Base-by-base conservation (phyloP, 768 basidiomycete species). In the Tylopilus sp. region DNA sequence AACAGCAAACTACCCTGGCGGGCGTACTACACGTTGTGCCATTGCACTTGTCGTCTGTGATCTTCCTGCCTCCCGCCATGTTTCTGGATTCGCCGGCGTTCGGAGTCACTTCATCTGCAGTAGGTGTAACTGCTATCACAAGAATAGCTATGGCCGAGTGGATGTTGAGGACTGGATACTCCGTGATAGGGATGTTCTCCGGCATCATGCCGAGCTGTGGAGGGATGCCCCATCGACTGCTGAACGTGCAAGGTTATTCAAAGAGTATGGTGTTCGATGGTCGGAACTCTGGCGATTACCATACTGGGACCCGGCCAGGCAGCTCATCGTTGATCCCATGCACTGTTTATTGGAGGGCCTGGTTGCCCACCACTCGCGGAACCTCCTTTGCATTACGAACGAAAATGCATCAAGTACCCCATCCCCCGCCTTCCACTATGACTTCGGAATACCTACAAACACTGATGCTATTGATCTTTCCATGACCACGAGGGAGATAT, bases 31-130 rank as follows among this genome's bases (percentile, higher is more conserved):
- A 4, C 35, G 51, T 4, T 63, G 62, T 20, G 65, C 67, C 0
- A 30, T 76, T 3, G 57, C 69, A 0, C 49, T 57, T 6, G 47
- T 66, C 1, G 52, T 73, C 2, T 72, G 70, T 42, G 74, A 78
- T 48, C 62, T 75, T 15, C 71, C 65, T 1, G 73, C 69, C 1
- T 65, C 69, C 0, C 33, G 59, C 7, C 65, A 72, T 38, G 11
- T 64, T 51, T 3, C 36, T 61, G 5, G 64, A 60, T 1, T 46
- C 28, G 38, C 48, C 8, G 17, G 40, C 7, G 26, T 52, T 12
- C 21, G 44, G 1, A 63, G 65, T 8, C 55, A 71, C n/a, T 60
- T 58, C 6, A 62, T 61, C 26, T 75, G 73, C 48, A 53, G 59
- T 0, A 44, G 64, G 0, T 75, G 73, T 41, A 36, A 67, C 17